phyloP scores from a whole-genome alignment of 78 protist genomes.

The Cavenderia fasciculata region DNA sequence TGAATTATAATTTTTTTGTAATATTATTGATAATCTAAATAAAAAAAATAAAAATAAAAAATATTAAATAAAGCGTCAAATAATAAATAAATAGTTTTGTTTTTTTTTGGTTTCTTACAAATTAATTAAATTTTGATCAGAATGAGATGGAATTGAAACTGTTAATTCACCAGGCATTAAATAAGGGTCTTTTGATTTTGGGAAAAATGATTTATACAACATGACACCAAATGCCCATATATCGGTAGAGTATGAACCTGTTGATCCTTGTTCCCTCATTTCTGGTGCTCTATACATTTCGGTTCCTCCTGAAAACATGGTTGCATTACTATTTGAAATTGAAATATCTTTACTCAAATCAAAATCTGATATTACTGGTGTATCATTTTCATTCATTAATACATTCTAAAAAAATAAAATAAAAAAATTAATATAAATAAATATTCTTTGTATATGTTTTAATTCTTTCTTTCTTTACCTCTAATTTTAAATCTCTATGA shows the following conservation, averaged over 20 bases:
- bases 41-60: too few relatives aligned
- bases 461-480: too few relatives aligned
- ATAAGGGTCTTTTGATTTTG: neutral
- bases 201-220: slow-evolving; percentile 42
- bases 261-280: slow-evolving; percentile 24
- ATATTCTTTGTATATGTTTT: too few relatives aligned
- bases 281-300: slow-evolving; percentile 58
- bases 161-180: slow-evolving; percentile 2
- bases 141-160: neutral
- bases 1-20: slow-evolving; percentile 10
- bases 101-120: too few relatives aligned
- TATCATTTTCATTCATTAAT: slow-evolving; percentile 30
- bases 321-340: neutral
- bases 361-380: slow-evolving; percentile 51
- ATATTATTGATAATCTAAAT: neutral
- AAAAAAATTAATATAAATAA: too few relatives aligned
- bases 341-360: slow-evolving; percentile 30
- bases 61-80: too few relatives aligned
- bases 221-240: slow-evolving; percentile 77
- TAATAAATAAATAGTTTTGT: too few relatives aligned
- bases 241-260: slow-evolving; percentile 37
- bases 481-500: slow-evolving; percentile 88
- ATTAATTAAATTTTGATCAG: slow-evolving; percentile 18
- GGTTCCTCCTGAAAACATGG: slow-evolving; percentile 46
- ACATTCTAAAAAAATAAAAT: too few relatives aligned